Percentiles rank a stretch among this genome's conserved stretches.
Evolutionary conservation across 1,139 yeast species (phyloP).

Genomic region (Geotrichum cucujoidarum): DNA sequence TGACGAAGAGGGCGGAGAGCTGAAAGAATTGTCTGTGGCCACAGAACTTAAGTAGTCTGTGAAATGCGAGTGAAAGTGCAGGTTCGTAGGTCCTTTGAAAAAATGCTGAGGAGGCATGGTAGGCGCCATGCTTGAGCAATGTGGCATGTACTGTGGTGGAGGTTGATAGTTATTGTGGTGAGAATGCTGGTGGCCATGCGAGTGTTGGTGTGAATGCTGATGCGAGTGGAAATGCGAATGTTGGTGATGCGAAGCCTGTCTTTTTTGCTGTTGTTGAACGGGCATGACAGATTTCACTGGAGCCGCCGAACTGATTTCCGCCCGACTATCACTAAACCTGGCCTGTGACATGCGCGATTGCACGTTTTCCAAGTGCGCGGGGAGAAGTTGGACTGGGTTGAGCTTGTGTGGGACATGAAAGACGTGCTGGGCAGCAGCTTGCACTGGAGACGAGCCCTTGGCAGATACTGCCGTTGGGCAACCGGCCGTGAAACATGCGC

Average conservation of each 20-base stretch:
- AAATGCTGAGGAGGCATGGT: too few species aligned
- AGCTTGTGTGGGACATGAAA: too few species aligned
- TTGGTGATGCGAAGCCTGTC: neutral
- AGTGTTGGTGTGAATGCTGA: neutral
- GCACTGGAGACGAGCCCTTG: too few species aligned
- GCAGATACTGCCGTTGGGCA: too few species aligned
- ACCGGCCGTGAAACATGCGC: neutral
- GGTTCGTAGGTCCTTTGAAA: too few species aligned
- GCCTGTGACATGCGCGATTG: slow-evolving; percentile 7
- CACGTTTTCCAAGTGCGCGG: neutral
- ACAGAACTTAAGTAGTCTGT: too few species aligned
- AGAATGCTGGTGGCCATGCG: neutral
- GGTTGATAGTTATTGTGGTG: neutral
- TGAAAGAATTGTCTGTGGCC: neutral
- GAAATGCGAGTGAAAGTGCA: too few species aligned
- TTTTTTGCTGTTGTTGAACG: neutral
- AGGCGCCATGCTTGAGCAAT: too few species aligned
- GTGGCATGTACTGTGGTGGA: too few species aligned
- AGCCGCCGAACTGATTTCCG: neutral
- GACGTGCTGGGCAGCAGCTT: too few species aligned
- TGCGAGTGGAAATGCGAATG: neutral
- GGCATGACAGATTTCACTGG: neutral
- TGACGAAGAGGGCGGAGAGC: neutral
- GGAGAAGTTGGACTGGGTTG: neutral
- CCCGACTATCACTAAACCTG: slow-evolving; percentile 7